Evolutionary conservation across 2,329 filamentous ascomycete genomes (phyloP).

Genomic region (Septoria petroselini): DNA sequence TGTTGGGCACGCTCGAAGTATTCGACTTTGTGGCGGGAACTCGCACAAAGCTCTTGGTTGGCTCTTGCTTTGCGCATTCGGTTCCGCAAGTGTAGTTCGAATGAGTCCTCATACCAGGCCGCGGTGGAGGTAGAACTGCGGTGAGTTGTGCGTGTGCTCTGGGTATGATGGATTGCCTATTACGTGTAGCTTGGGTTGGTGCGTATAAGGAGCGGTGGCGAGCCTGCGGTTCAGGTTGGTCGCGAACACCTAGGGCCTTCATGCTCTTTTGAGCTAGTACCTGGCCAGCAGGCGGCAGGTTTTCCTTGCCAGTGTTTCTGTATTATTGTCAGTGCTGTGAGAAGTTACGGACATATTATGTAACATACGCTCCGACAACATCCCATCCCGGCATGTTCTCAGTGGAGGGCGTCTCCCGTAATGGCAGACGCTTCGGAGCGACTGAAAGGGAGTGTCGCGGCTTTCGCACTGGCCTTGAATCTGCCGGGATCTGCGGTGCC

Average conservation of each 20-base stretch:
- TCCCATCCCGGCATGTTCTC: constrained; percentile 36
- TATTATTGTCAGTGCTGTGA: constrained; percentile 7
- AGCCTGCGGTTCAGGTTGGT: not conserved
- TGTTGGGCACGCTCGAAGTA: not conserved
- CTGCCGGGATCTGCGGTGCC: not conserved
- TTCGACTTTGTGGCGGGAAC: not conserved
- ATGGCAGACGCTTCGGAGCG: constrained; percentile 50
- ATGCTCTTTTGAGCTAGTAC: constrained; percentile 7
- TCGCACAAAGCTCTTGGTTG: not conserved
- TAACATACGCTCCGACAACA: constrained; percentile 41
- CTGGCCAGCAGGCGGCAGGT: constrained; percentile 53
- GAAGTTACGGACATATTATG: too few species aligned
- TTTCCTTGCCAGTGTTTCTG: constrained; percentile 60
- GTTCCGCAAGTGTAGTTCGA: not conserved
- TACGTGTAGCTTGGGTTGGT: constrained; percentile 29
- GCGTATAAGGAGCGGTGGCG: constrained; percentile 18
- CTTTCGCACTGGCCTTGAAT: constrained; percentile 26
- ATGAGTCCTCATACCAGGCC: constrained; percentile 1
- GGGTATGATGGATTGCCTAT: constrained; percentile 21
- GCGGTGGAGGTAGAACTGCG: not conserved
- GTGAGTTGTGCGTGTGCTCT: constrained; percentile 11
- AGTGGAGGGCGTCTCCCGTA: constrained; percentile 41
- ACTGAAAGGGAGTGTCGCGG: constrained; percentile 45
- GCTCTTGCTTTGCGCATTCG: not conserved
- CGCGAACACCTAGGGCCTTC: not conserved